phyloP scores from a whole-genome alignment of 75 land plant species.

The Picea sitchensis region DNA sequence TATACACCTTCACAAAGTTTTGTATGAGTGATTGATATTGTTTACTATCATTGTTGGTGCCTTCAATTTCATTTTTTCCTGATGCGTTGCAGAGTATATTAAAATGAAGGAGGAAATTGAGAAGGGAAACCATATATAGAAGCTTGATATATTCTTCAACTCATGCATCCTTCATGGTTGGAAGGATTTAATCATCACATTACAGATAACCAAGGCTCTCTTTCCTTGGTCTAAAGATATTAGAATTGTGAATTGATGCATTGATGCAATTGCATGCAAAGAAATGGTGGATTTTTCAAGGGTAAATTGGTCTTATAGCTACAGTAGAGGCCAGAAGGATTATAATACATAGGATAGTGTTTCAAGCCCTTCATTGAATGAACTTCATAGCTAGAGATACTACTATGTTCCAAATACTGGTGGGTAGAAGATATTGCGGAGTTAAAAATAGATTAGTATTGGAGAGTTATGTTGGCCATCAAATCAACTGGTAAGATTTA shows the following conservation, averaged over 20 bases:
- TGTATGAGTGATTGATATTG: too few relatives aligned
- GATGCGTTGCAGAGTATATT: too few relatives aligned
- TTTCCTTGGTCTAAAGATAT: constrained; percentile 53
- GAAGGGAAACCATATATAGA: constrained; percentile 62
- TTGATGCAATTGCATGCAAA: constrained; percentile 55
- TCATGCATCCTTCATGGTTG: constrained; percentile 54
- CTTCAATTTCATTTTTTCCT: too few relatives aligned
- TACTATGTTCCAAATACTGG: constrained; percentile 67
- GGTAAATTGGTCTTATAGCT: constrained; percentile 70
- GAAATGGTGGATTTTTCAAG: constrained; percentile 41
- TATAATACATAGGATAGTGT: neutral
- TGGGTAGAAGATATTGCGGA: constrained; percentile 88
- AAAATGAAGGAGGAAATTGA: constrained; percentile 28
- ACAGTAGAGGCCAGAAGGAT: neutral
- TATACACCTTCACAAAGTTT: too few relatives aligned
- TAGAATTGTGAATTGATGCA: constrained; percentile 45
- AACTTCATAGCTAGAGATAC: constrained; percentile 12
- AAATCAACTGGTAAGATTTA: constrained; percentile 44
- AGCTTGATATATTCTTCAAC: constrained; percentile 54
- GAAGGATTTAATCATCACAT: constrained; percentile 73
- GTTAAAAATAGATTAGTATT: constrained; percentile 53
- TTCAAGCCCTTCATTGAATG: constrained; percentile 31
- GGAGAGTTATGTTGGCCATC: constrained; percentile 49
- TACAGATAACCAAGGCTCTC: constrained; percentile 42
- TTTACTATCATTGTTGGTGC: too few relatives aligned